Percentiles rank a stretch among this genome's conserved stretches.
Evolutionary conservation across 768 basidiomycete species (phyloP).

Genomic region (Leccinum uliginosum): DNA sequence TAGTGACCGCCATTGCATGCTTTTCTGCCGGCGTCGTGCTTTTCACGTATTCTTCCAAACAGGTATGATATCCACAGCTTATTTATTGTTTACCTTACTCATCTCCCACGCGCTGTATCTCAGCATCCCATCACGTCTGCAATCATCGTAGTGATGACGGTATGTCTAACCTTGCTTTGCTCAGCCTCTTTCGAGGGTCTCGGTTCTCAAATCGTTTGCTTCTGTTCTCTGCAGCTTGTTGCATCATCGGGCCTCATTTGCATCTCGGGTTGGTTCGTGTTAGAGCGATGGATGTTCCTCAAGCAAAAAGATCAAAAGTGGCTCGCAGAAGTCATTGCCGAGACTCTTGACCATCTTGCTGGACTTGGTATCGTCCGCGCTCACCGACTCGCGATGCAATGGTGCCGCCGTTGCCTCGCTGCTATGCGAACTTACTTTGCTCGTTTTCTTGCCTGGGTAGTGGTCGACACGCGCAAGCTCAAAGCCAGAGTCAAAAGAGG

Average conservation of each 20-base stretch:
- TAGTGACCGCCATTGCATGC: conserved; percentile 76
- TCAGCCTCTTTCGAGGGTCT: not conserved
- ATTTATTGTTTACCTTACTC: not conserved
- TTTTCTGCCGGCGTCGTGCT: conserved; percentile 75
- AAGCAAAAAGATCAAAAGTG: conserved; percentile 43
- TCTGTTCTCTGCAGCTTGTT: conserved; percentile 18
- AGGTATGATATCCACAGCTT: conserved; percentile 38
- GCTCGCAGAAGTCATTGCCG: conserved; percentile 38
- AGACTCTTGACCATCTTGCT: conserved; percentile 20
- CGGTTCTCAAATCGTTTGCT: not conserved
- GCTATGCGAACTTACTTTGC: conserved; percentile 4
- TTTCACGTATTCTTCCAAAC: conserved; percentile 68
- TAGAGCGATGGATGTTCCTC: conserved; percentile 44
- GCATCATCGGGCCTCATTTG: conserved; percentile 39
- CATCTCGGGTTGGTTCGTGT: conserved; percentile 49
- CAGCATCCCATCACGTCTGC: conserved; percentile 59
- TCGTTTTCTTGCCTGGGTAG: conserved; percentile 12
- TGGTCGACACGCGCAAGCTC: conserved; percentile 6
- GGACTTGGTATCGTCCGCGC: conserved; percentile 22
- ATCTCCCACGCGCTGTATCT: not conserved
- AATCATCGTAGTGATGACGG: conserved; percentile 68
- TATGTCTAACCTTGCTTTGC: conserved; percentile 10
- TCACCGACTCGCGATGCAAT: conserved; percentile 19
- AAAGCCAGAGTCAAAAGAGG: not conserved
- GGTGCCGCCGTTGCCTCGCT: conserved; percentile 18